Evolutionary conservation across 345 rosid species (phyloP), one percentile per base, ranked within the genome.

Genomic region (Brassica incana): DNA sequence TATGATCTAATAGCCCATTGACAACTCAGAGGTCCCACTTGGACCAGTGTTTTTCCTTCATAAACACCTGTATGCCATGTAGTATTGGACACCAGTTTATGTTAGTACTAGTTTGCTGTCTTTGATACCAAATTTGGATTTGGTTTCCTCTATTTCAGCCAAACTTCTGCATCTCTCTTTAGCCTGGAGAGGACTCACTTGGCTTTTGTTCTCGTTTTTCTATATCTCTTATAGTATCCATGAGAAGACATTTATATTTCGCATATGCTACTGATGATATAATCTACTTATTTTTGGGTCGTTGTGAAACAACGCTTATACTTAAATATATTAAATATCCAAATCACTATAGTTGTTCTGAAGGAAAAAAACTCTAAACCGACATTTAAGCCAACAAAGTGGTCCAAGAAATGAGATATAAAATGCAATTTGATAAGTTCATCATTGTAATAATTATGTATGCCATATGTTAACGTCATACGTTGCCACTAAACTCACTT

Each of bases 391-490:
- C 38, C 40, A 63, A 63, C 15, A 52, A 73, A 66, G 77, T 73
- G 65, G 70, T 73, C 65, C 65, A 60, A n/a, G 18, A 38, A 32
- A 45, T 32, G 73, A 2, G 66, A 67, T 79, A 74, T 61, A 79
- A 35, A 79, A 62, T 68, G 78, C 35, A 62, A 69, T 33, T 20
- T 52, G 61, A 73, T 67, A 35, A 50, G 60, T 43, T 74, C 59
- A 15, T 50, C 50, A 67, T 4, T 33, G 59, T 7, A 74, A 67
- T 67, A 60, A 79, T 68, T 9, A 32, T 40, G 58, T 61, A 61
- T 25, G 69, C 74, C 78, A 79, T 79, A 61, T 33, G 82, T 59
- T 68, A 61, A 74, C 78, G 75, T 79, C 82, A 59, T 35, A 48
- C 40, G 70, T 74, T 45, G 71, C 70, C 82, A 79, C 78, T 79